phyloP scores from a whole-genome alignment of 2,329 filamentous ascomycete genomes.

The Trichoderma sp. region DNA sequence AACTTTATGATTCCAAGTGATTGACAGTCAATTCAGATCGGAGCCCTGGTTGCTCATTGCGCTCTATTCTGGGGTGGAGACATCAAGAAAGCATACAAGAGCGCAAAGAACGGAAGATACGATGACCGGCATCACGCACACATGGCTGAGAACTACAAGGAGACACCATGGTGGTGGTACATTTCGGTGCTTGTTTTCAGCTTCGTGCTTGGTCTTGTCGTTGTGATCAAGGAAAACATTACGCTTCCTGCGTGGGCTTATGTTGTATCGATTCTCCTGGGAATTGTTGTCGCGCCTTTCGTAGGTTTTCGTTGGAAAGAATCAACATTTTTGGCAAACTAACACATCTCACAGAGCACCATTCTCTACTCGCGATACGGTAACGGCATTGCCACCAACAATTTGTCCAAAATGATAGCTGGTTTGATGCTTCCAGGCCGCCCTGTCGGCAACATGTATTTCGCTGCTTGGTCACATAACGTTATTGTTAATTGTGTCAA shows the following conservation, averaged over 20 bases:
- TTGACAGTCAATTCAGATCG: conserved; percentile 48
- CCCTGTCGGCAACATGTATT: conserved; percentile 62
- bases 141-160: conserved; percentile 58
- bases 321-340: conserved; percentile 15
- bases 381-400: conserved; percentile 62
- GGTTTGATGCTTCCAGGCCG: conserved; percentile 55
- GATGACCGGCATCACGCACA: conserved; percentile 57
- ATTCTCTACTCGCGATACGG: conserved; percentile 57
- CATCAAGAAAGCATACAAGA: conserved; percentile 47
- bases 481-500: conserved; percentile 56
- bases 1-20: neutral
- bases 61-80: conserved; percentile 61
- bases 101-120: conserved; percentile 47
- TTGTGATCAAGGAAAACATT: conserved; percentile 42
- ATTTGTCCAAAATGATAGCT: conserved; percentile 61
- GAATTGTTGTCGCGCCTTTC: conserved; percentile 53
- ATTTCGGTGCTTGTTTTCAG: conserved; percentile 37
- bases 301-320: conserved; percentile 36
- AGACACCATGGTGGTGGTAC: conserved; percentile 47
- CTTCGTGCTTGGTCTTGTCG: conserved; percentile 43
- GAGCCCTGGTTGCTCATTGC: conserved; percentile 57
- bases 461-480: conserved; percentile 62
- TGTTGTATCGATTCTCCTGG: conserved; percentile 41
- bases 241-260: conserved; percentile 45
- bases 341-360: conserved; percentile 46